Conservation (phyloP, 345 rosid genomes). For the Gossypium ekmanianum region DNA sequence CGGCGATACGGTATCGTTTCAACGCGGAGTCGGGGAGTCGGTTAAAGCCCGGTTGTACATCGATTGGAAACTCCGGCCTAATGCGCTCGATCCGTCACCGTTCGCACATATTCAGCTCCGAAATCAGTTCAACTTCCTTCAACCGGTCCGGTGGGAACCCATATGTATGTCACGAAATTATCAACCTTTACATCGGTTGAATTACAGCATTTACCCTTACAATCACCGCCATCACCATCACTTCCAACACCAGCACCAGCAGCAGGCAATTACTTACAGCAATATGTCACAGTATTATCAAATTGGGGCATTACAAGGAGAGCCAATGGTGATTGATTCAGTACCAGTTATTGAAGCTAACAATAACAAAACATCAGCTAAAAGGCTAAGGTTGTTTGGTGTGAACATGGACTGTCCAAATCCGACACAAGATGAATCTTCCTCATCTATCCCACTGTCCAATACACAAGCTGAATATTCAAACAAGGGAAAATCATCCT, state of each 20-base stretch:
- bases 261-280: conserved; percentile 28
- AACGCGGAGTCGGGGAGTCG: conserved; percentile 59
- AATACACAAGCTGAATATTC: conserved; percentile 32
- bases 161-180: conserved; percentile 22
- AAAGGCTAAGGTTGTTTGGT: conserved; percentile 59
- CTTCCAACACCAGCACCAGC: background rate
- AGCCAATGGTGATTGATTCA: conserved; percentile 49
- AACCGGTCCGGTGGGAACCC: conserved; percentile 46
- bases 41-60: conserved; percentile 62
- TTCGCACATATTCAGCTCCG: conserved; percentile 39
- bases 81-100: conserved; percentile 37
- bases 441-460: conserved; percentile 9
- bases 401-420: conserved; percentile 62
- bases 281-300: conserved; percentile 35
- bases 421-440: conserved; percentile 27
- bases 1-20: conserved; percentile 87
- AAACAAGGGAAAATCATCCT: conserved; percentile 62
- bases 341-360: conserved; percentile 35
- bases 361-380: conserved; percentile 26
- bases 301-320: conserved; percentile 34
- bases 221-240: conserved; percentile 24
- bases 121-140: conserved; percentile 39
- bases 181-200: conserved; percentile 32
- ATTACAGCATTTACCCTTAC: conserved; percentile 34
- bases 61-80: conserved; percentile 77